These are phyloP conservation scores for Endoconidiophora laricicola DNA, from an alignment of 2,329 filamentous ascomycete species.

Conservation along the genomic window DNA sequence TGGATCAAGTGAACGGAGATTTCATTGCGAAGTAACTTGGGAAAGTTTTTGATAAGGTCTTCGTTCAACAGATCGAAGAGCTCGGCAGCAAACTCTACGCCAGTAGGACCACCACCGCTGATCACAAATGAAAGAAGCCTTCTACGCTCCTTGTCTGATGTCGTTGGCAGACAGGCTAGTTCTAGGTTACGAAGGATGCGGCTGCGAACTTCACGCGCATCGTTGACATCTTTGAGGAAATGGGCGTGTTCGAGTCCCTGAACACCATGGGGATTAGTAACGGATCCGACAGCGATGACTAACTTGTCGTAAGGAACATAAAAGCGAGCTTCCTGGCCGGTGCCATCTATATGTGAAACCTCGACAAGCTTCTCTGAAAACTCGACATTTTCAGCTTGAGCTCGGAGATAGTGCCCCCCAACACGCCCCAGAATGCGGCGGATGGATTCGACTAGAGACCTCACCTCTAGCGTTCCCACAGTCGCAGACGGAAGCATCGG, in stretches of 20 bases:
- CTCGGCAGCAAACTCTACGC: slow-evolving; percentile 94
- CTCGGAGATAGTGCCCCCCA: slow-evolving; percentile 78
- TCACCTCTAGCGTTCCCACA: slow-evolving; percentile 80
- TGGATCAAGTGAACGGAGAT: slow-evolving; percentile 97
- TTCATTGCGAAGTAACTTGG: slow-evolving; percentile 81
- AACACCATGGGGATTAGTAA: slow-evolving; percentile 89
- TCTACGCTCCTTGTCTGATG: slow-evolving; percentile 68
- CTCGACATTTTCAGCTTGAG: slow-evolving; percentile 72
- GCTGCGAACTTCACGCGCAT: slow-evolving; percentile 80
- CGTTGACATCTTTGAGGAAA: slow-evolving; percentile 89
- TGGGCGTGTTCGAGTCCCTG: slow-evolving; percentile 86
- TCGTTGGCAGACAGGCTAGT: slow-evolving; percentile 81
- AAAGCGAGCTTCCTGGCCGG: slow-evolving; percentile 62
- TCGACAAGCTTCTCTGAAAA: slow-evolving; percentile 87
- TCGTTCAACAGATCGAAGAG: slow-evolving; percentile 94
- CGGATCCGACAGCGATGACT: slow-evolving; percentile 78
- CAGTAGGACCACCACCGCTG: slow-evolving; percentile 85
- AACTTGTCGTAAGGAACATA: slow-evolving; percentile 97
- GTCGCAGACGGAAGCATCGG: slow-evolving; percentile 96
- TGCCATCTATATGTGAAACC: slow-evolving; percentile 53
- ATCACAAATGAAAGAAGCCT: slow-evolving; percentile 90
- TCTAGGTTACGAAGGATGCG: slow-evolving; percentile 81
- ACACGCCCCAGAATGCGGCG: slow-evolving; percentile 64
- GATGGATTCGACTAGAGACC: slow-evolving; percentile 85
- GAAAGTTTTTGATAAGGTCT: slow-evolving; percentile 70